A percentile compares a stretch with the other conserved stretches of the same genome.
Conservation (phyloP, 2,329 filamentous ascomycete species). For the Macrophomina pseudophaseolina region DNA sequence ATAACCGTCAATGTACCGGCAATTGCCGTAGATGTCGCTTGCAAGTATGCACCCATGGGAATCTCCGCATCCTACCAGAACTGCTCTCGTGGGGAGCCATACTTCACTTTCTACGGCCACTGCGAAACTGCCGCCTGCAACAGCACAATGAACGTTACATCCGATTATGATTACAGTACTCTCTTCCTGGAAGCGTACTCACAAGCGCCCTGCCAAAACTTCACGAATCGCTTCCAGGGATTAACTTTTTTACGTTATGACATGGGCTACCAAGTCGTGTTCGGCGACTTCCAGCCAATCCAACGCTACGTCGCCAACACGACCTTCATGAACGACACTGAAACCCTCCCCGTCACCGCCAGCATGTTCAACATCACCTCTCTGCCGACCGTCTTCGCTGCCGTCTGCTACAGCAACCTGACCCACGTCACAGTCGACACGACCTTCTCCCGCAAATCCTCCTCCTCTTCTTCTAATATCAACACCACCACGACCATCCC, state of each 20-base stretch:
- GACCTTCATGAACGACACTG: not conserved
- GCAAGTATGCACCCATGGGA: not conserved
- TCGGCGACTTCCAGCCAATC: slow-evolving; percentile 2
- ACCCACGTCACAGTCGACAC: slow-evolving; percentile 12
- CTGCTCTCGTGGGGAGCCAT: not conserved
- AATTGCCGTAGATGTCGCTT: slow-evolving; percentile 7
- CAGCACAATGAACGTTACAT: slow-evolving; percentile 7
- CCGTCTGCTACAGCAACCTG: slow-evolving; percentile 16
- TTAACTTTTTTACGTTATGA: not conserved
- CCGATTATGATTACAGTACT: not conserved
- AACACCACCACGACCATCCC: not conserved
- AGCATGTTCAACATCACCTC: slow-evolving; percentile 13
- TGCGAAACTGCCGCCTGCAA: slow-evolving; percentile 16
- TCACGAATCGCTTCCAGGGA: not conserved
- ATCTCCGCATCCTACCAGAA: not conserved
- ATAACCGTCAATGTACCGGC: slow-evolving; percentile 18
- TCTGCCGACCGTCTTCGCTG: not conserved
- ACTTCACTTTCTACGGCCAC: not conserved
- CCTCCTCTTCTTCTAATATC: not conserved
- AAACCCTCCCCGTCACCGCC: not conserved
- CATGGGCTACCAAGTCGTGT: not conserved
- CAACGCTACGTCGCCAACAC: not conserved
- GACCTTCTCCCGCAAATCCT: slow-evolving; percentile 9
- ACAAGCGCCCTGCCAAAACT: not conserved
- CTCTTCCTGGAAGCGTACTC: not conserved